Conservation (phyloP, 495 filamentous ascomycete genomes). For the Friedmanniomyces simplex region DNA sequence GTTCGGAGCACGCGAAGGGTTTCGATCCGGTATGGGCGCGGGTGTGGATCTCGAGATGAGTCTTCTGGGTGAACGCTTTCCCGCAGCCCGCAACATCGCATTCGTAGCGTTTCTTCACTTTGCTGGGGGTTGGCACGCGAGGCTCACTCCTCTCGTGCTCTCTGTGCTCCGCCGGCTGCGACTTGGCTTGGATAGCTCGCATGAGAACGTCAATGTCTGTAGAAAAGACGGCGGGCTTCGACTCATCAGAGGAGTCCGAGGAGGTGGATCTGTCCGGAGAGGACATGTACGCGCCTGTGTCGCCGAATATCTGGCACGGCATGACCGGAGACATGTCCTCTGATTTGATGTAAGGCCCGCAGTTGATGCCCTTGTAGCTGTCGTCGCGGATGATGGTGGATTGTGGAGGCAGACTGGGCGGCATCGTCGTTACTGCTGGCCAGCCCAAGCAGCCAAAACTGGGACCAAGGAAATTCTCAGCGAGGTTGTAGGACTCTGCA, state of each 20-base stretch:
- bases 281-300: conserved; percentile 8
- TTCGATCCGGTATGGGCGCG: conserved; percentile 84
- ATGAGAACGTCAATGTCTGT: conserved; percentile 86
- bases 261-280: conserved; percentile 7
- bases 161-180: conserved; percentile 35
- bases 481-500: neutral
- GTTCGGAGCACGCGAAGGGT: conserved; percentile 74
- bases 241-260: conserved; percentile 14
- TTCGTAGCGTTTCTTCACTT: conserved; percentile 54
- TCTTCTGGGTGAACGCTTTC: conserved; percentile 85
- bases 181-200: conserved; percentile 77
- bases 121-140: conserved; percentile 13
- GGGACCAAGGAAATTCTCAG: neutral
- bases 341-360: conserved; percentile 25
- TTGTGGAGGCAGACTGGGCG: neutral
- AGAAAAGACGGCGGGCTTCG: conserved; percentile 45
- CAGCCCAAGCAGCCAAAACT: conserved; percentile 15
- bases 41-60: conserved; percentile 84
- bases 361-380: conserved; percentile 5
- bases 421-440: neutral
- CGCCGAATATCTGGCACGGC: conserved; percentile 23
- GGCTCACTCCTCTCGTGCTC: conserved; percentile 27
- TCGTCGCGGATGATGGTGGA: neutral
- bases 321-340: conserved; percentile 29
- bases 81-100: conserved; percentile 67